Percentiles rank a stretch among this genome's conserved stretches.
Conservation (phyloP, 768 basidiomycete species). For the Tricholoma matsutake region DNA sequence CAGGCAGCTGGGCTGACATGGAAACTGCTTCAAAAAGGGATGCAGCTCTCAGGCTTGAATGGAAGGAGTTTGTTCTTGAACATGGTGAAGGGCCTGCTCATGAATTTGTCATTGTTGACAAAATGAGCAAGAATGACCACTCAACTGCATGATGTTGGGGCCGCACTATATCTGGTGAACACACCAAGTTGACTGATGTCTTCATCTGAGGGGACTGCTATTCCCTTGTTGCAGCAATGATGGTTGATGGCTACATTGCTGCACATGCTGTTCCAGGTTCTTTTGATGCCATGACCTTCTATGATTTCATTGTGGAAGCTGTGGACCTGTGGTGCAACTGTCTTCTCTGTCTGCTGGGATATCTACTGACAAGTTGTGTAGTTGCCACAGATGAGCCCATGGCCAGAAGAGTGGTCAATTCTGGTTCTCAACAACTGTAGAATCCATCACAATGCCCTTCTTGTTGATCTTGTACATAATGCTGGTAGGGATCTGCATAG, state of each 20-base stretch:
- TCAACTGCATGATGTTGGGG: no score
- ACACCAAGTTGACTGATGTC: slow-evolving; percentile 14
- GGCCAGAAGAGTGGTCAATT: slow-evolving; percentile 20
- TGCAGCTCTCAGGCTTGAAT: slow-evolving; percentile 13
- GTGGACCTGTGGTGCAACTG: slow-evolving; percentile 32
- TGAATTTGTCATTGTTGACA: no score
- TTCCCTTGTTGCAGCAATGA: slow-evolving; percentile 32
- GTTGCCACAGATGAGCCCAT: slow-evolving; percentile 27
- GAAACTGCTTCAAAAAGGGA: slow-evolving; percentile 49
- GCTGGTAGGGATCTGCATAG: no score
- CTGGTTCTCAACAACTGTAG: slow-evolving; percentile 28
- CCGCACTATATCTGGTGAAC: slow-evolving; percentile 16
- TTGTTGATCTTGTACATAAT: slow-evolving; percentile 24
- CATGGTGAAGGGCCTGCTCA: no score
- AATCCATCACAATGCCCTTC: slow-evolving; percentile 24
- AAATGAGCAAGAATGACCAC: no score
- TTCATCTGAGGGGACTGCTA: slow-evolving; percentile 26
- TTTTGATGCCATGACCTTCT: slow-evolving; percentile 28
- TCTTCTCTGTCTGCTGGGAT: no score
- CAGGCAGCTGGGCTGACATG: slow-evolving; percentile 69
- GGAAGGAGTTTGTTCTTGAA: no score
- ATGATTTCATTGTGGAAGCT: slow-evolving; percentile 33
- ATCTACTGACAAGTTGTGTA: slow-evolving; percentile 7
- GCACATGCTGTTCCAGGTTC: slow-evolving; percentile 31
- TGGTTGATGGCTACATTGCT: slow-evolving; percentile 32